Evolutionary conservation across 208 protist genomes (phyloP).

Genomic region (Phytomonas serpens): DNA sequence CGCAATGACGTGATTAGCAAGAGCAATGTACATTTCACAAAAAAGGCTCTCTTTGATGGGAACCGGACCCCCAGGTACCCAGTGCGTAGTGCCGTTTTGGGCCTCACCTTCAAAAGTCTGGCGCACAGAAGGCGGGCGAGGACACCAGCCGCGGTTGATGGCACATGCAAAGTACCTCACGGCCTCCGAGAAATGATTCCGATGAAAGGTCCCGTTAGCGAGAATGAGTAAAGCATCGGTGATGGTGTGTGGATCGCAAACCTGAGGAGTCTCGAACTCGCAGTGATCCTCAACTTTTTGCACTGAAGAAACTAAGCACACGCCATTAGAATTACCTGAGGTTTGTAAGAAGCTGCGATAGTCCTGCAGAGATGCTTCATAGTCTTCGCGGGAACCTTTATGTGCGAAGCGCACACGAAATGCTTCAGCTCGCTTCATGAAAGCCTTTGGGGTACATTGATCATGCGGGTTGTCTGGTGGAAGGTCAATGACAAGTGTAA

Average conservation of each 20-base stretch:
- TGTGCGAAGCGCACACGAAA: conserved; percentile 36
- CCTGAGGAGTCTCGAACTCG: conserved; percentile 10
- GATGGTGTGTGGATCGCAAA: conserved; percentile 39
- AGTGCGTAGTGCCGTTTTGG: not conserved
- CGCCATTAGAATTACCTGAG: not conserved
- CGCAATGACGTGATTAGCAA: conserved; percentile 57
- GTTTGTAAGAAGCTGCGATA: conserved; percentile 45
- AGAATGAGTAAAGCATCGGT: conserved; percentile 75
- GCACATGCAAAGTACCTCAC: conserved; percentile 63
- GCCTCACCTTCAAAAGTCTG: not conserved
- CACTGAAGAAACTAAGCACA: not conserved
- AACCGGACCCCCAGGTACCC: not conserved
- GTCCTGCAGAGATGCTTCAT: conserved; percentile 40
- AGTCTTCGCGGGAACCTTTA: conserved; percentile 30
- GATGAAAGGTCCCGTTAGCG: conserved; percentile 65
- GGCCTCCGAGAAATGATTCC: conserved; percentile 38
- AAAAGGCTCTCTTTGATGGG: conserved; percentile 21
- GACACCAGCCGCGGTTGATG: conserved; percentile 65
- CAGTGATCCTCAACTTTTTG: conserved; percentile 12
- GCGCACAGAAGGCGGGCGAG: conserved; percentile 17
- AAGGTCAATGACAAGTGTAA: conserved; percentile 54
- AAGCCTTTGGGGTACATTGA: conserved; percentile 54
- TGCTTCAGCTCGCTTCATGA: conserved; percentile 65
- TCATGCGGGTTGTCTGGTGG: conserved; percentile 26
- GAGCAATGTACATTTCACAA: conserved; percentile 61